Evolutionary conservation across 192 early-diverging fungal species (phyloP).

Genomic region (Backusella morwellensis): DNA sequence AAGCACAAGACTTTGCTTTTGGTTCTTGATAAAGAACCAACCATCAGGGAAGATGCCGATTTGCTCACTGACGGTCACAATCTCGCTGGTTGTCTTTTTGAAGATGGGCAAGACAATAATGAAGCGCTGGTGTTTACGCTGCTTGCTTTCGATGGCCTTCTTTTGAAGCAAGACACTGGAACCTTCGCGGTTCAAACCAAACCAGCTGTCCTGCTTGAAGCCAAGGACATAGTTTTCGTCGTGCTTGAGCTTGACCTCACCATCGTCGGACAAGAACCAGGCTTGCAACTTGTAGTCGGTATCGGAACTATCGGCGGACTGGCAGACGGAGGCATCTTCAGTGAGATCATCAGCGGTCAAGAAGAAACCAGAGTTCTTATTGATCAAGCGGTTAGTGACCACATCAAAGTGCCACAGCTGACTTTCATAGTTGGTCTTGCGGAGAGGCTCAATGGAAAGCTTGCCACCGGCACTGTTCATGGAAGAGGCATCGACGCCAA

Average conservation of each 20-base stretch:
- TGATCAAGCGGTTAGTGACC: background rate
- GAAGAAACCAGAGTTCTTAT: conserved; percentile 22
- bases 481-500: conserved; percentile 17
- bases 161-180: conserved; percentile 18
- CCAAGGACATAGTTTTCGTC: conserved; percentile 2
- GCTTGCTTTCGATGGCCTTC: background rate
- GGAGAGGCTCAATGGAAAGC: conserved; percentile 16
- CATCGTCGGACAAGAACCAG: conserved; percentile 6
- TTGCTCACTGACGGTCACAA: background rate
- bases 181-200: conserved; percentile 21
- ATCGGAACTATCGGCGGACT: background rate
- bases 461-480: background rate
- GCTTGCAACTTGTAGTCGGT: background rate
- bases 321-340: conserved; percentile 13
- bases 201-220: conserved; percentile 30
- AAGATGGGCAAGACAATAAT: conserved; percentile 21
- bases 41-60: conserved; percentile 29
- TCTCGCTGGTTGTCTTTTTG: conserved; percentile 11
- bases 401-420: conserved; percentile 28
- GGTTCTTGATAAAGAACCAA: conserved; percentile 41
- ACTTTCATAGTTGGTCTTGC: conserved; percentile 19
- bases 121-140: conserved; percentile 7
- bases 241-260: conserved; percentile 16
- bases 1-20: conserved; percentile 24
- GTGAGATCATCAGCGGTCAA: conserved; percentile 20